phyloP scores from a whole-genome alignment of 768 basidiomycete species.

The Tricholoma bakamatsutake region DNA sequence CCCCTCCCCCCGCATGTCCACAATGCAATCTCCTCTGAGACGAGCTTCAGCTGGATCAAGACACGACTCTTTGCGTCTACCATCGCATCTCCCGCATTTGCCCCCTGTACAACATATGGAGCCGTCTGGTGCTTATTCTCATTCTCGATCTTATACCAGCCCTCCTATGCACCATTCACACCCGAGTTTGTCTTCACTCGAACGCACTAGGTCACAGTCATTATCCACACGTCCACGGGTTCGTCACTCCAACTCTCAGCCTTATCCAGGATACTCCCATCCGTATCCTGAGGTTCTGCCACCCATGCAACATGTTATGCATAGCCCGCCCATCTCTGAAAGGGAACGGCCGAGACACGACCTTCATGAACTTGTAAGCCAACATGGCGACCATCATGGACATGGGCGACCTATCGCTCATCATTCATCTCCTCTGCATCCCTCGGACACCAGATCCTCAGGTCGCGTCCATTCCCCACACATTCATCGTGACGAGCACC shows the following conservation, averaged over 20 bases:
- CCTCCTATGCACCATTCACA: slow-evolving; percentile 39
- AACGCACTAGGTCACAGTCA: slow-evolving; percentile 45
- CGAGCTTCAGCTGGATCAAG: slow-evolving; percentile 32
- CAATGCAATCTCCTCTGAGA: slow-evolving; percentile 30
- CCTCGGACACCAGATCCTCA: slow-evolving; percentile 30
- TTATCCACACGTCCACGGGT: slow-evolving; percentile 43
- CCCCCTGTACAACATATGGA: slow-evolving; percentile 35
- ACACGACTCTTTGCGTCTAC: slow-evolving; percentile 41
- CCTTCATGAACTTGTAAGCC: slow-evolving; percentile 31
- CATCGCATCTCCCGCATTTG: slow-evolving; percentile 42
- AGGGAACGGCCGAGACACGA: slow-evolving; percentile 44
- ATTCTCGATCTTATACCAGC: slow-evolving; percentile 32
- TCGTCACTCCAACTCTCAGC: slow-evolving; percentile 34
- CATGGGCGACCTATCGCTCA: slow-evolving; percentile 26
- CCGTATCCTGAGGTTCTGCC: slow-evolving; percentile 42
- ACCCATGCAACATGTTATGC: slow-evolving; percentile 39
- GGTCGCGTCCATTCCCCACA: slow-evolving; percentile 61
- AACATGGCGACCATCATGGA: slow-evolving; percentile 27
- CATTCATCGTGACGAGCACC: slow-evolving; percentile 54
- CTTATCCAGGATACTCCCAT: slow-evolving; percentile 32
- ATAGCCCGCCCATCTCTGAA: slow-evolving; percentile 47
- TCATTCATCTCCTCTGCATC: slow-evolving; percentile 30
- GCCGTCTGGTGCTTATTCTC: slow-evolving; percentile 27
- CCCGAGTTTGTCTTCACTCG: slow-evolving; percentile 31
- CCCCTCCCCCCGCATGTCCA: slow-evolving; percentile 33